These are phyloP conservation scores for Leavenworthia alabamica DNA, from an alignment of 345 rosid species.

Conservation along the genomic window DNA sequence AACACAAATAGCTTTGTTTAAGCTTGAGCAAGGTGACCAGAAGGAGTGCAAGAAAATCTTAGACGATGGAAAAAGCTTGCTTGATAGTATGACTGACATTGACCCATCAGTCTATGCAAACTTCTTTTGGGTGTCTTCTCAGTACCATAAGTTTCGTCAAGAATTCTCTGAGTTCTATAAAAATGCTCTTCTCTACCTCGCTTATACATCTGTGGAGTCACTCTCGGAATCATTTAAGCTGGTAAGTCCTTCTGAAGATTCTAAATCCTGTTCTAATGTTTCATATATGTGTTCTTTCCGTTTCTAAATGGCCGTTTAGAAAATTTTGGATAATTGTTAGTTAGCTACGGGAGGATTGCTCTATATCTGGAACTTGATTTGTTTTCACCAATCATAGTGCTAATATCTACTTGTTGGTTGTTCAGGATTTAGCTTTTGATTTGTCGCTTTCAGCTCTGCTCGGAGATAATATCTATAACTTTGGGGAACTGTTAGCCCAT, in stretches of 20 bases:
- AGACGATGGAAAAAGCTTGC: slow-evolving; percentile 72
- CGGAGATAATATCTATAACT: slow-evolving; percentile 95
- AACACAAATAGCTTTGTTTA: slow-evolving; percentile 79
- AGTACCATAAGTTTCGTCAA: slow-evolving; percentile 38
- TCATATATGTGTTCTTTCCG: neutral
- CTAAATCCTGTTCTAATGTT: neutral
- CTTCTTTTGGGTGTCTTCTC: slow-evolving; percentile 90
- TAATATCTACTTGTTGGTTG: neutral
- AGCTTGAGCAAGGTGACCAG: slow-evolving; percentile 77
- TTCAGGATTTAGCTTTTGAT: slow-evolving; percentile 94
- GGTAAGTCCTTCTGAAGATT: slow-evolving; percentile 7
- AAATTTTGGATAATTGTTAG: neutral
- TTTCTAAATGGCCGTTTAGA: neutral
- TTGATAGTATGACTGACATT: slow-evolving; percentile 94
- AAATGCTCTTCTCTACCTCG: slow-evolving; percentile 33
- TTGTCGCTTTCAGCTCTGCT: slow-evolving; percentile 89
- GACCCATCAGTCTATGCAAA: slow-evolving; percentile 95
- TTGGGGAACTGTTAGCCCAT: slow-evolving; percentile 96
- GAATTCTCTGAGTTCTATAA: slow-evolving; percentile 37
- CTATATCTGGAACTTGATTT: neutral
- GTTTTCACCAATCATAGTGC: neutral
- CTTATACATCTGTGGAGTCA: slow-evolving; percentile 35
- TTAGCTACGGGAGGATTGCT: neutral
- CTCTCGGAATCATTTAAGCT: slow-evolving; percentile 33
- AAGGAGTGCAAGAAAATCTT: slow-evolving; percentile 83